Evolutionary conservation across 1,139 yeast species (phyloP), one percentile per base, ranked within the genome.

Genomic region (Pichia sp.): DNA sequence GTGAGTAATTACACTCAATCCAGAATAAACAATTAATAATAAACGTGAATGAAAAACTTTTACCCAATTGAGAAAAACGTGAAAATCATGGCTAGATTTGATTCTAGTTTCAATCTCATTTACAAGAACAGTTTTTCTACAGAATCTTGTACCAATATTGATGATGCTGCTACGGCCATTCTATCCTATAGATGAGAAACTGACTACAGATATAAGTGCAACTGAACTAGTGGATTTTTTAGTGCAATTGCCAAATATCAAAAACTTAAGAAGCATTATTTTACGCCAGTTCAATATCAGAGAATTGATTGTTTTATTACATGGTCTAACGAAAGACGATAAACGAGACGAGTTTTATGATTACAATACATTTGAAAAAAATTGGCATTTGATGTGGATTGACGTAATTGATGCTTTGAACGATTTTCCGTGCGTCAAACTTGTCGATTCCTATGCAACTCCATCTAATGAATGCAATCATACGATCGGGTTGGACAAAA

Each of bases 91-190:
- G 6, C 9, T 7, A 25, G 26, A 25, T 25, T 25, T 25, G 26
- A n/a, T n/a, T n/a, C n/a, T n/a, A n/a, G n/a, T n/a, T n/a, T n/a
- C n/a, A n/a, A 13, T 12, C 32, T 29, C 32, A 15, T 8, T 13
- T n/a, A n/a, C n/a, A n/a, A n/a, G n/a, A n/a, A n/a, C n/a, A n/a
- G n/a, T n/a, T n/a, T n/a, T n/a, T n/a, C n/a, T n/a, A n/a, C n/a
- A n/a, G n/a, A n/a, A n/a, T n/a, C n/a, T n/a, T n/a, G n/a, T n/a
- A n/a, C n/a, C 12, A 15, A 3, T 12, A 6, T 54, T 51, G 15
- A 71, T 65, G 16, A 39, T 39, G 47, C 32, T 37, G 53, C 43
- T 36, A 49, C 50, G 32, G 42, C 67, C 49, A 1, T 46, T 41
- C 18, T 44, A 42, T 29, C 43, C 49, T 11, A 37, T 39, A 5